Base-by-base conservation (phyloP, 495 filamentous ascomycete genomes). In the Rostrohypoxylon terebratum region DNA sequence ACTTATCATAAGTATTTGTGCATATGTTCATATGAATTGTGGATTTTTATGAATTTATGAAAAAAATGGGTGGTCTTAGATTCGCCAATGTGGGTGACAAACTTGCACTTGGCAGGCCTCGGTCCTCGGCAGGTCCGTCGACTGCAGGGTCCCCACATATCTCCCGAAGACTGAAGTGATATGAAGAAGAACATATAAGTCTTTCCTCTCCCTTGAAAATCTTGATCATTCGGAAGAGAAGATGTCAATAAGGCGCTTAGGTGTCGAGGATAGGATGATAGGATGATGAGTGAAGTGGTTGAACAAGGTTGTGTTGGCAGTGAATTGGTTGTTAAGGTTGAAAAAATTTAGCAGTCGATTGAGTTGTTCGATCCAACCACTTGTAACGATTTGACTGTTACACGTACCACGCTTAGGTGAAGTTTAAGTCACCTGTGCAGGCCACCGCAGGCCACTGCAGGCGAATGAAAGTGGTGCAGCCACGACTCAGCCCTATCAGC, bases 401-500 rank as follows among this genome's bases (percentile, higher is more conserved):
- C 42, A 59, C 63, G 53, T 64, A 59, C 21, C 14, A 34, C 8
- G 11, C 31, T 7, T 28, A 31, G 28, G 31, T 38, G 33, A 18
- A 57, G 5, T n/a, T 31, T n/a, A 23, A 42, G 55, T 21, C n/a
- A 53, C 51, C 25, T 33, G 51, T 9, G 23, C 31, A 34, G n/a
- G n/a, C n/a, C n/a, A n/a, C n/a, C n/a, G n/a, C n/a, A n/a, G n/a
- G n/a, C n/a, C n/a, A n/a, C n/a, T 9, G 23, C 31, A 34, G 51
- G 51, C 21, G 48, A 38, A 42, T 25, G n/a, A 42, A 59, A 40
- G 34, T 59, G 55, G 36, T 54, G 53, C 48, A 74, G 71, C 71
- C 71, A 69, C 66, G 58, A 69, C 66, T 59, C 55, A 59, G 54
- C 54, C 54, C 31, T 58, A 18, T 58, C 54, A 58, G 55, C 55